These are phyloP conservation scores for Jaenimonas drosophilae DNA, from an alignment of 208 protist species.

Conservation along the genomic window DNA sequence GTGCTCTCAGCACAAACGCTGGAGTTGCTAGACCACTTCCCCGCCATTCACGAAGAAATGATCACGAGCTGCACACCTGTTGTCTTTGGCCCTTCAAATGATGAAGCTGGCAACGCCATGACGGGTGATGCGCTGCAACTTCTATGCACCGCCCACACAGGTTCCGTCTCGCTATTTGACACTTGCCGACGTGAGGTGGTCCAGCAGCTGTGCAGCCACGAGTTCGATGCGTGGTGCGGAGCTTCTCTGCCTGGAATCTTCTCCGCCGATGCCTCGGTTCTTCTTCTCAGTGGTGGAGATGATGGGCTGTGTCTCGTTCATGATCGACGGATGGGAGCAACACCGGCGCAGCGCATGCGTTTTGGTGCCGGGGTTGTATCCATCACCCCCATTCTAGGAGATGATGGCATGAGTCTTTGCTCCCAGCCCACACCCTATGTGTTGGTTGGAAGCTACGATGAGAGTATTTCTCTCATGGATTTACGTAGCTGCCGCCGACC, in stretches of 20 bases:
- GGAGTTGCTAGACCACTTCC: constrained; percentile 10
- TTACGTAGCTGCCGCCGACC: constrained; percentile 27
- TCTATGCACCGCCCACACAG: constrained; percentile 66
- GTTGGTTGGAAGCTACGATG: constrained; percentile 76
- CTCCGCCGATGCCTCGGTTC: neutral
- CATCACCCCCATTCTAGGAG: constrained; percentile 42
- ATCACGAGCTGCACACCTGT: constrained; percentile 66
- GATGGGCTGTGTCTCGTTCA: constrained; percentile 61
- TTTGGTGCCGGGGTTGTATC: constrained; percentile 75
- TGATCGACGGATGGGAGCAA: constrained; percentile 22
- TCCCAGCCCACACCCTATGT: constrained; percentile 25
- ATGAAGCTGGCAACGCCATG: neutral
- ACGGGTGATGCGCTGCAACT: constrained; percentile 9
- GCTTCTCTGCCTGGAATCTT: constrained; percentile 32
- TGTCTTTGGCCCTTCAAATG: constrained; percentile 1
- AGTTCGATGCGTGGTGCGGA: constrained; percentile 82
- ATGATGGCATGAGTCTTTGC: neutral
- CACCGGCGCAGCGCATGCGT: constrained; percentile 16
- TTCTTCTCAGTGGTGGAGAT: constrained; percentile 66
- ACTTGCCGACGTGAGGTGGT: constrained; percentile 8
- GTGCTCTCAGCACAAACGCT: constrained; percentile 20
- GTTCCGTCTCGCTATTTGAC: constrained; percentile 42
- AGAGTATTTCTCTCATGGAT: constrained; percentile 65
- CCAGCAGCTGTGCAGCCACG: constrained; percentile 38
- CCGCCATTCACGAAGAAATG: constrained; percentile 47